Conservation (phyloP, 257 asterid genomes). For the Schizonepeta tenuifolia region DNA sequence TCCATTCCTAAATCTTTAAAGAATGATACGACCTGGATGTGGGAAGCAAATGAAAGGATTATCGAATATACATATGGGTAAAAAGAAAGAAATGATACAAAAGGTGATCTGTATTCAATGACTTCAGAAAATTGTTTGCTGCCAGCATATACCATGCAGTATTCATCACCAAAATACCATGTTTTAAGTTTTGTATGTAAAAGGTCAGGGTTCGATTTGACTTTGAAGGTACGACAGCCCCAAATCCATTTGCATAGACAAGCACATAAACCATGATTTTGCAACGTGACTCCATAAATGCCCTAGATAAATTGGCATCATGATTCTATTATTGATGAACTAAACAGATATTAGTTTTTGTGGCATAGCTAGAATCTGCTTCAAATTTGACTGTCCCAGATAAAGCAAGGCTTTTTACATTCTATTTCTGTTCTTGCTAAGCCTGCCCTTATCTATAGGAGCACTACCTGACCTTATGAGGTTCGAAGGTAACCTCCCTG, state of each 20-base stretch:
- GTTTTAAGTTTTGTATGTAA: neutral
- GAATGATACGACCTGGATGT: slow-evolving; percentile 69
- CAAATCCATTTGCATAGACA: neutral
- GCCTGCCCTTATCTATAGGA: neutral
- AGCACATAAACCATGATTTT: neutral
- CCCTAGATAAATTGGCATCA: neutral
- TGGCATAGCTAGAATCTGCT: slow-evolving; percentile 15
- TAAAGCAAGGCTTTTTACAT: neutral
- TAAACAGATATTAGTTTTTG: neutral
- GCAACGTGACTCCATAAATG: neutral
- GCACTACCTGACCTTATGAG: neutral
- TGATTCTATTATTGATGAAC: neutral
- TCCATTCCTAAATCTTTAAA: slow-evolving; percentile 75
- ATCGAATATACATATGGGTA: neutral
- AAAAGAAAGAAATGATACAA: neutral
- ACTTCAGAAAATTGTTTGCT: neutral
- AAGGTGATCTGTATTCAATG: neutral
- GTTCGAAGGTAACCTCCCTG: neutral
- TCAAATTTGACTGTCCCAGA: neutral
- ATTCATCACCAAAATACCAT: neutral
- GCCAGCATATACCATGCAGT: neutral
- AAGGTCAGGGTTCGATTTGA: neutral
- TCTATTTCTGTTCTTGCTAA: neutral
- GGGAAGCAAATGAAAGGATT: neutral
- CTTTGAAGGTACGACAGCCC: slow-evolving; percentile 16